Conservation (phyloP, 108 stramenopile genomes). For the Thalassiosira profunda region DNA sequence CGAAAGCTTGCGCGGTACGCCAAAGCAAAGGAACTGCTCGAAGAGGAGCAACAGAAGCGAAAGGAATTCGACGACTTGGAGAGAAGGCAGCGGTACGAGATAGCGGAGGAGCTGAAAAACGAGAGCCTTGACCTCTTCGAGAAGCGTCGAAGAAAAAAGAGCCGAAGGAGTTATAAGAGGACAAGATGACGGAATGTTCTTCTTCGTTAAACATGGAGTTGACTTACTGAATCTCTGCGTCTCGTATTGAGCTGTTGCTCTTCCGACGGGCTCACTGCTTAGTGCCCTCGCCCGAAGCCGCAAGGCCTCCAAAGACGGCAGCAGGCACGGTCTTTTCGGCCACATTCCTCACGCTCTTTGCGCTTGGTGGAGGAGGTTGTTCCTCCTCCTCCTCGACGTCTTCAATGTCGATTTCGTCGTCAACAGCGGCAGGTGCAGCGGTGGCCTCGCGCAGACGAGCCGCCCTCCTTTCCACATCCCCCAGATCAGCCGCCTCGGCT, state of each 20-base stretch:
- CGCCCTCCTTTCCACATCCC: conserved; percentile 90
- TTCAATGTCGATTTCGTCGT: conserved; percentile 88
- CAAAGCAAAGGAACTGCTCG: conserved; percentile 17
- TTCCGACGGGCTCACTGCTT: neutral
- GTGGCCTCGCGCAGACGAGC: conserved; percentile 76
- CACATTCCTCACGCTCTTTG: conserved; percentile 25
- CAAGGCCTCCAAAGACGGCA: conserved; percentile 82
- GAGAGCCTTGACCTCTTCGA: conserved; percentile 8
- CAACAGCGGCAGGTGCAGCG: conserved; percentile 44
- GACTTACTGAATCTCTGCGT: neutral
- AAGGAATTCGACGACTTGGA: conserved; percentile 7
- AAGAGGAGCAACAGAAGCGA: conserved; percentile 6
- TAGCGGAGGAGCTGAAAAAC: conserved; percentile 13
- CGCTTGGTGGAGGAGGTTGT: conserved; percentile 8
- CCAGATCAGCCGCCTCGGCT: conserved; percentile 70
- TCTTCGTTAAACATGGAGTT: neutral
- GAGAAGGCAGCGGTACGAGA: conserved; percentile 28
- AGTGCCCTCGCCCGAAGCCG: conserved; percentile 18
- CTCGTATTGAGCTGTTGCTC: neutral
- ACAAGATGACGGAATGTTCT: neutral
- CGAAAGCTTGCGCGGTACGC: conserved; percentile 27
- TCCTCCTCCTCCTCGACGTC: conserved; percentile 50
- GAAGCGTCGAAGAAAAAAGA: conserved; percentile 5
- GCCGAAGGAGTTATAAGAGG: neutral
- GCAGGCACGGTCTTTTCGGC: conserved; percentile 71